Evolutionary conservation across 371 early-diverging fungal species (phyloP).

Genomic region (Actinomucor elegans): DNA sequence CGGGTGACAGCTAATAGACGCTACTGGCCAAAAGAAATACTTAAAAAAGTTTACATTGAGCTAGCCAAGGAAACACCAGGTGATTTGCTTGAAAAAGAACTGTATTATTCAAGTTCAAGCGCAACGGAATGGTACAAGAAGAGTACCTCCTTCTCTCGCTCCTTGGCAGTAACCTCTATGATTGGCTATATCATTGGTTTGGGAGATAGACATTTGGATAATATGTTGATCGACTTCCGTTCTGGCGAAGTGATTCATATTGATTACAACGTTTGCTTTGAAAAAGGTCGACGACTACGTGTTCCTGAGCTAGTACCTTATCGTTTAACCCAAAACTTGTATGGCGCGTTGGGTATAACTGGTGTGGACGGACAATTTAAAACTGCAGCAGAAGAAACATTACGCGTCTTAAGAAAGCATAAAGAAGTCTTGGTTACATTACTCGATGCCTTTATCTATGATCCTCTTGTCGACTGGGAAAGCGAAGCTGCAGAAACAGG

Average conservation of each 20-base stretch:
- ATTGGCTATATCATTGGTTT: conserved; percentile 97
- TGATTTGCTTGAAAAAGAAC: conserved; percentile 62
- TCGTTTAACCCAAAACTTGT: conserved; percentile 89
- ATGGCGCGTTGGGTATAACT: conserved; percentile 75
- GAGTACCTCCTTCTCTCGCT: conserved; percentile 76
- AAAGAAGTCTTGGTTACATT: conserved; percentile 82
- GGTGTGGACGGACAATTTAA: conserved; percentile 84
- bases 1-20: conserved; percentile 52
- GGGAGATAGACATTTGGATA: conserved; percentile 98
- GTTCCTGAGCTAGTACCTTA: conserved; percentile 98
- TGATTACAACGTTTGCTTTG: conserved; percentile 98
- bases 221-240: conserved; percentile 87
- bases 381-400: conserved; percentile 67
- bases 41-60: conserved; percentile 61
- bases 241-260: conserved; percentile 96
- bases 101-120: conserved; percentile 56
- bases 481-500: conserved; percentile 43
- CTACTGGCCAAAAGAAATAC: conserved; percentile 66
- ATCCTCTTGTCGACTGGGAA: conserved; percentile 80
- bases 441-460: conserved; percentile 92
- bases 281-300: conserved; percentile 84
- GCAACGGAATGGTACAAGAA: conserved; percentile 73
- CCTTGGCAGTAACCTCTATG: conserved; percentile 92
- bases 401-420: conserved; percentile 78
- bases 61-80: conserved; percentile 66